Evolutionary conservation across 2,329 filamentous ascomycete species (phyloP).

Genomic region (Fusarium nanum): DNA sequence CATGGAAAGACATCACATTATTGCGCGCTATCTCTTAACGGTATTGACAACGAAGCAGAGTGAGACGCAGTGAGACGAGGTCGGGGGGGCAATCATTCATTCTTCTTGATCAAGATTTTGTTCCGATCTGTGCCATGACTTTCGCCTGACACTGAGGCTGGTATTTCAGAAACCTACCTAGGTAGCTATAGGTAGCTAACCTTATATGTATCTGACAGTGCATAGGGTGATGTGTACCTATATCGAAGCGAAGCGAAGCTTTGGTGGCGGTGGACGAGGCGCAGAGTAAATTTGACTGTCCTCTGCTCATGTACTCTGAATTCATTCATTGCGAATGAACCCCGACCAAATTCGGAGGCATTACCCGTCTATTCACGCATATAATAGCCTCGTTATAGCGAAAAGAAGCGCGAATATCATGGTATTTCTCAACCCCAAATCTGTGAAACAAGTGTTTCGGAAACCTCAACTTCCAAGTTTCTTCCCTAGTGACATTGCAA

Average conservation of each 20-base stretch:
- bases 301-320: not conserved
- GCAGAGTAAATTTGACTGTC: slow-evolving; percentile 6
- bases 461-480: not conserved
- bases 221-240: not conserved
- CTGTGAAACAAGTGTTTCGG: slow-evolving; percentile 16
- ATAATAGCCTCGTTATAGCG: not conserved
- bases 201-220: not conserved
- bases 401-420: slow-evolving; percentile 3
- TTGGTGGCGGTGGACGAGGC: slow-evolving; percentile 29
- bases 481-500: not conserved
- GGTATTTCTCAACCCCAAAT: not conserved
- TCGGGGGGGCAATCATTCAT: slow-evolving; percentile 25
- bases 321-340: not conserved
- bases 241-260: slow-evolving; percentile 5
- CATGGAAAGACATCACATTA: slow-evolving; percentile 14
- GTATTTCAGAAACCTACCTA: not conserved
- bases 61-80: slow-evolving; percentile 25
- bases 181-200: not conserved
- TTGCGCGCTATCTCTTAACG: slow-evolving; percentile 14
- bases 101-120: slow-evolving; percentile 12
- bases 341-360: not conserved
- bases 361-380: not conserved
- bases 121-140: slow-evolving; percentile 16
- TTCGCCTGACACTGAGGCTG: slow-evolving; percentile 16
- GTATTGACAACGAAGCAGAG: slow-evolving; percentile 31